These are phyloP conservation scores for Ogataea paradorogensis DNA, from an alignment of 805 yeast genomes.

Conservation along the genomic window DNA sequence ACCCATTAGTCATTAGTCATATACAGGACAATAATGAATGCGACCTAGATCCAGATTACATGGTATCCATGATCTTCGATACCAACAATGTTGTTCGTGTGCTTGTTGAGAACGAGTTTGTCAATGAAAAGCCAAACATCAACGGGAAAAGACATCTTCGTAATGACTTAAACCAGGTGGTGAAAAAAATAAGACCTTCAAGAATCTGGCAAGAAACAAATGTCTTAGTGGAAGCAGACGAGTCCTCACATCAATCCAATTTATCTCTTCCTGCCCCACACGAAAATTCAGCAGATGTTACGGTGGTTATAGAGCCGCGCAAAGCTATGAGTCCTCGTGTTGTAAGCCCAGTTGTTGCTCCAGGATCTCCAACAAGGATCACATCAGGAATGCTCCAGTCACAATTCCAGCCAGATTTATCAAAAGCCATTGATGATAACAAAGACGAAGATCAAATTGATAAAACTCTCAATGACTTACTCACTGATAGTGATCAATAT, in stretches of 20 bases:
- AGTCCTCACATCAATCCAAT: slow-evolving; percentile 3
- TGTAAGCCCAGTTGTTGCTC: slow-evolving; percentile 32
- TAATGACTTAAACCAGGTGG: slow-evolving; percentile 27
- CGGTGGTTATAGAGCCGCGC: slow-evolving; percentile 24
- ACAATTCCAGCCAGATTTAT: slow-evolving; percentile 33
- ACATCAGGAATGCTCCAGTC: slow-evolving; percentile 36
- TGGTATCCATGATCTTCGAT: slow-evolving; percentile 62
- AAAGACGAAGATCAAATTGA: slow-evolving; percentile 17
- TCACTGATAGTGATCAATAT: slow-evolving; percentile 21
- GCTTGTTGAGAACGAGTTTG: slow-evolving; percentile 39
- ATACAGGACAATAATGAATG: slow-evolving; percentile 67
- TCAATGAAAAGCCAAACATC: neutral
- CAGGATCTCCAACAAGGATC: slow-evolving; percentile 35
- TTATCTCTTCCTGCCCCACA: slow-evolving; percentile 24
- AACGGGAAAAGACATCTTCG: slow-evolving; percentile 25
- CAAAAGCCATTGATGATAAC: slow-evolving; percentile 27
- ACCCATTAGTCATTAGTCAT: slow-evolving; percentile 50
- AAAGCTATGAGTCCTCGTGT: slow-evolving; percentile 25
- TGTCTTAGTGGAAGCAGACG: slow-evolving; percentile 3
- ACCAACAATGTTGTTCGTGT: slow-evolving; percentile 46
- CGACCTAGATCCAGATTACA: slow-evolving; percentile 77
- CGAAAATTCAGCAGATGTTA: slow-evolving; percentile 17
- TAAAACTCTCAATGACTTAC: slow-evolving; percentile 14
- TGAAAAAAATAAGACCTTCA: slow-evolving; percentile 32
- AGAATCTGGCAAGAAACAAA: slow-evolving; percentile 21